A percentile compares a stretch with the other conserved stretches of the same genome.
Evolutionary conservation across 257 asterid species (phyloP).

Genomic region (Solanum paucissectum): DNA sequence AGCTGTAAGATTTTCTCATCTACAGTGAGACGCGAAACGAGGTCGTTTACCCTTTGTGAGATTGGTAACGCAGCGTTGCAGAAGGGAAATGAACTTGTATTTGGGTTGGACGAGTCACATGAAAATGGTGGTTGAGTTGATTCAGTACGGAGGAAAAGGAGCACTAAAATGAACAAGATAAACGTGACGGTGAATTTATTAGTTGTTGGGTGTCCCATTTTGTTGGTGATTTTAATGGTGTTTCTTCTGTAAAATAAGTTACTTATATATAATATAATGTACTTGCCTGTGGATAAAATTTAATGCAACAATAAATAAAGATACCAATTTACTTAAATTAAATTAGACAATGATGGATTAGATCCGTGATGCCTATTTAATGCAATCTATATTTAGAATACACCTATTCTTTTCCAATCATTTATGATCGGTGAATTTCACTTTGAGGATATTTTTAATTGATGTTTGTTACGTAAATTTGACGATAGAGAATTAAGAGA

Average conservation of each 20-base stretch:
- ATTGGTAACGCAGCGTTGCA: conserved; percentile 31
- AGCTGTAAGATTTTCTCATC: conserved; percentile 63
- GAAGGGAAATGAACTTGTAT: conserved; percentile 34
- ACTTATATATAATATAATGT: not conserved
- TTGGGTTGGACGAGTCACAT: conserved; percentile 37
- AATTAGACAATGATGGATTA: not conserved
- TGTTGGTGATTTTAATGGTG: not conserved
- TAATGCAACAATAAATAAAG: not conserved
- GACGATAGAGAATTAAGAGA: no score
- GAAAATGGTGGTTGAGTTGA: conserved; percentile 37
- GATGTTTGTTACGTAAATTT: not conserved
- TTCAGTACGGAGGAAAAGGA: not conserved
- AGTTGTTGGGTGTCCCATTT: not conserved
- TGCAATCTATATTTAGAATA: not conserved
- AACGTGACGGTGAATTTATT: not conserved
- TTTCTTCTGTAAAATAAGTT: not conserved
- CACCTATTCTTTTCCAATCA: not conserved
- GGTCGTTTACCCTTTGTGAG: conserved; percentile 30
- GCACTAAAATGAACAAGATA: not conserved
- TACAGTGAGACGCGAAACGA: conserved; percentile 43
- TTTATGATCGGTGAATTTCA: not conserved
- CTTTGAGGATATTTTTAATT: not conserved
- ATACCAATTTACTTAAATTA: not conserved
- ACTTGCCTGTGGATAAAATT: not conserved
- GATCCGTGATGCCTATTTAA: not conserved